phyloP scores from a whole-genome alignment of 768 basidiomycete species.

The Kwoniella pini region DNA sequence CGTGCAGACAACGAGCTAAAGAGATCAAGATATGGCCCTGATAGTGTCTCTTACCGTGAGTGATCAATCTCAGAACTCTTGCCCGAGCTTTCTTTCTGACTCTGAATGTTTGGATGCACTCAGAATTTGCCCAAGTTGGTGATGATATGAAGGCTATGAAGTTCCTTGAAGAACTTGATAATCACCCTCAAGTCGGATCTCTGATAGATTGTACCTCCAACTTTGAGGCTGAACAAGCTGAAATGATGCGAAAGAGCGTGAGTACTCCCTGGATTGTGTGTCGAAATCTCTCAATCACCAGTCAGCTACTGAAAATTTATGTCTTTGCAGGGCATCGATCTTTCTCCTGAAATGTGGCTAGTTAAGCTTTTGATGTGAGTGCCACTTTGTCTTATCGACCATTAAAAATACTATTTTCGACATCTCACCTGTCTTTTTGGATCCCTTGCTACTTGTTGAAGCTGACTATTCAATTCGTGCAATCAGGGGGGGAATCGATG shows the following conservation, averaged over 20 bases:
- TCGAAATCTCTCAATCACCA: not conserved
- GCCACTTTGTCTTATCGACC: not conserved
- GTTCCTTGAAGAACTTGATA: constrained; percentile 55
- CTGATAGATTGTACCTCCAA: constrained; percentile 55
- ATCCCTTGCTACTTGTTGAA: no score
- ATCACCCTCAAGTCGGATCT: constrained; percentile 53
- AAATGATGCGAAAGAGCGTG: constrained; percentile 49
- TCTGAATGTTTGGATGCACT: not conserved
- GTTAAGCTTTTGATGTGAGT: constrained; percentile 1
- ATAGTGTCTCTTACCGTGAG: constrained; percentile 54
- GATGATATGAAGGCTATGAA: constrained; percentile 54
- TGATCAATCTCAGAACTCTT: no score
- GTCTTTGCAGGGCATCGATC: constrained; percentile 46
- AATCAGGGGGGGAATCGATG: no score
- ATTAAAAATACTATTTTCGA: not conserved
- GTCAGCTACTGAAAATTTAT: no score
- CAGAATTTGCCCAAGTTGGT: constrained; percentile 53
- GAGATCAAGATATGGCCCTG: constrained; percentile 47
- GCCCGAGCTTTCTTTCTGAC: not conserved
- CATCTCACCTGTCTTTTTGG: no score
- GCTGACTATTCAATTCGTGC: no score
- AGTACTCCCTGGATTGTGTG: constrained; percentile 8
- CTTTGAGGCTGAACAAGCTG: constrained; percentile 50
- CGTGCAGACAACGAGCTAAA: constrained; percentile 50
- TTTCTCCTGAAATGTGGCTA: constrained; percentile 55